Evolutionary conservation across 2,329 filamentous ascomycete species (phyloP).

Genomic region (Penicillium sp.): DNA sequence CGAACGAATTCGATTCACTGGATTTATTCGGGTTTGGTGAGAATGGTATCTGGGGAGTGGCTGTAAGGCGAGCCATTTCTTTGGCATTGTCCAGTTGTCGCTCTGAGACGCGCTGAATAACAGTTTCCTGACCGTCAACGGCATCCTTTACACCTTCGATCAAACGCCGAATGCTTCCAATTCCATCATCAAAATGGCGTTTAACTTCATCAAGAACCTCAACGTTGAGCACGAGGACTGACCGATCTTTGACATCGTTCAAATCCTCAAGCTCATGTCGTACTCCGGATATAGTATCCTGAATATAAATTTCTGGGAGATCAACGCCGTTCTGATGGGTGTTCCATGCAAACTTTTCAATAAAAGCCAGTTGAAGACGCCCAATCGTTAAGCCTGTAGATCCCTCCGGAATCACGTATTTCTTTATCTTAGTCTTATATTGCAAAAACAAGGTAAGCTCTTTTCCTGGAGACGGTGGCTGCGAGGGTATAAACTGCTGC

Average conservation of each 20-base stretch:
- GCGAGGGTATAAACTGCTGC: conserved; percentile 56
- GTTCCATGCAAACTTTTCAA: conserved; percentile 99
- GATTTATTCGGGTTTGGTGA: conserved; percentile 30
- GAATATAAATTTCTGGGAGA: conserved; percentile 94
- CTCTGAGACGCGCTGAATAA: conserved; percentile 82
- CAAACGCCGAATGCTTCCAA: conserved; percentile 72
- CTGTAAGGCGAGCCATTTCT: conserved; percentile 69
- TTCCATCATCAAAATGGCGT: conserved; percentile 87
- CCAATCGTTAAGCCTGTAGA: conserved; percentile 81
- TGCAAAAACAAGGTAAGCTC: conserved; percentile 92
- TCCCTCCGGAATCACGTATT: conserved; percentile 83
- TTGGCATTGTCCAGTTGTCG: conserved; percentile 84
- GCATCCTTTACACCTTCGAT: conserved; percentile 83
- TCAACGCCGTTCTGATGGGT: conserved; percentile 91
- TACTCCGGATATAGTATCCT: conserved; percentile 93
- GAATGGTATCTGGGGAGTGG: conserved; percentile 39
- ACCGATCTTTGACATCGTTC: conserved; percentile 86
- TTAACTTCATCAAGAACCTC: conserved; percentile 95
- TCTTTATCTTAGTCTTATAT: conserved; percentile 96
- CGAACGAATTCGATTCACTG: conserved; percentile 17
- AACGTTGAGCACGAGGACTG: conserved; percentile 90
- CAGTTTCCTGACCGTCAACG: conserved; percentile 75
- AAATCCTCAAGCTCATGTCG: conserved; percentile 94
- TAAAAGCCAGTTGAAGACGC: conserved; percentile 88
- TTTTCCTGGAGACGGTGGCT: conserved; percentile 64